Base-by-base conservation (phyloP, 345 rosid species). In the Salix dunnii region DNA sequence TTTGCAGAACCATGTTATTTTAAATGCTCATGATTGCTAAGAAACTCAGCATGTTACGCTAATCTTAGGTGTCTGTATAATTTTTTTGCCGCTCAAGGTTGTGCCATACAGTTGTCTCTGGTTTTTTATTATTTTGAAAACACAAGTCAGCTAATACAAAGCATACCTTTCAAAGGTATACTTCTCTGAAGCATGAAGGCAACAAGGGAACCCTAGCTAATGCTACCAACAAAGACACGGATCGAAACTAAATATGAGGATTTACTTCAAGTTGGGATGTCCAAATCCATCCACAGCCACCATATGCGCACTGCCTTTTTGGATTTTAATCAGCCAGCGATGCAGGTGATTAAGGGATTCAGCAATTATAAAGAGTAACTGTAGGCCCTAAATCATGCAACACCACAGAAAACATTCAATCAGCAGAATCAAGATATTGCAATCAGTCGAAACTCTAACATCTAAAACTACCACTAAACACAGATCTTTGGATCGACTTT, bases 21-120 rank as follows among this genome's bases (percentile, higher is more conserved):
- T 63, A 76, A 55, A 55, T 53, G n/a, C 64, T 17, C 28, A 62
- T 79, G 76, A 72, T 69, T 69, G 71, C 61, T 40, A 28, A 17
- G 27, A 70, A 17, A 49, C 55, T 72, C 36, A 67, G 30, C 18
- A 21, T 70, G 68, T 23, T 23, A 42, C 27, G 68, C 70, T 68
- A 76, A 69, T 76, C 80, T 78, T 72, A 74, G 84, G 81, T 86
- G 87, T 79, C 81, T 53, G 77, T 40, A 69, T 64, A 43, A 35
- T 5, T 35, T 5, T 72, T 4, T 74, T 72, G 80, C 79, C 80
- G 68, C 79, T 76, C 42, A 65, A 18, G 74, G 36, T 72, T 53
- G 46, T 72, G 27, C 1, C 27, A n/a, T n/a, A n/a, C 25, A 9
- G 23, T 55, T 7, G 61, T 23, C 61, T 55, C 27, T 55, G 12